Conservation (phyloP, 306 rosid species). For the Lupinus albus region DNA sequence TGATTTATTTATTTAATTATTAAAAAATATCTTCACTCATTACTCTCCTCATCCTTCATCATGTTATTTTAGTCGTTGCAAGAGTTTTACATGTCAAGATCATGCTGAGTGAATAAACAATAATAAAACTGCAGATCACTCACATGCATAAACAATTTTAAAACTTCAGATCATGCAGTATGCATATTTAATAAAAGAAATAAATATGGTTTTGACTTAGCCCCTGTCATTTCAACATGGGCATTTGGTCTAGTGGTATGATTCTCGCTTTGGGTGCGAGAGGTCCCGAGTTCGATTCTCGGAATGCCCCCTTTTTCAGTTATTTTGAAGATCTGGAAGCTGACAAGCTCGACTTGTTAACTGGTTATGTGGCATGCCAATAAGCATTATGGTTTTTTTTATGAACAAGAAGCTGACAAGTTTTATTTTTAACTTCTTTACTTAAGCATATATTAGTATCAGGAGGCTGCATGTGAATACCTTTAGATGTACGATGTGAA, state of each 20-base stretch:
- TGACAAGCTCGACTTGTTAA: too few species aligned
- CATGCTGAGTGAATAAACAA: not conserved
- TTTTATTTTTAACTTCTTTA: conserved; percentile 1
- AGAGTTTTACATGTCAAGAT: not conserved
- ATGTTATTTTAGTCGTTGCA: not conserved
- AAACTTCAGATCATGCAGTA: too few species aligned
- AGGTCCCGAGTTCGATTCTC: conserved; percentile 60
- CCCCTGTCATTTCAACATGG: not conserved
- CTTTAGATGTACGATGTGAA: conserved; percentile 1
- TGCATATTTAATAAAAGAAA: not conserved
- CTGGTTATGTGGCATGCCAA: not conserved
- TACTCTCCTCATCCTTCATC: not conserved
- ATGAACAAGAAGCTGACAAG: not conserved
- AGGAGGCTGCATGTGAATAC: not conserved
- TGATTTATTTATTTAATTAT: not conserved
- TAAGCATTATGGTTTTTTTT: too few species aligned
- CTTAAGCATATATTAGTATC: conserved; percentile 23
- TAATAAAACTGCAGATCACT: not conserved
- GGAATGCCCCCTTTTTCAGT: conserved; percentile 35
- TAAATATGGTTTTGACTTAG: not conserved
- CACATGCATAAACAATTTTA: not conserved
- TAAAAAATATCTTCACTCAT: not conserved
- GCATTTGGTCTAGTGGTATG: conserved; percentile 68
- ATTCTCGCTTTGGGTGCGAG: conserved; percentile 62
- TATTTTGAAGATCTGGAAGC: not conserved